These are phyloP conservation scores for Colletotrichum sublineola DNA, from an alignment of 2,329 filamentous ascomycete genomes.

Conservation along the genomic window DNA sequence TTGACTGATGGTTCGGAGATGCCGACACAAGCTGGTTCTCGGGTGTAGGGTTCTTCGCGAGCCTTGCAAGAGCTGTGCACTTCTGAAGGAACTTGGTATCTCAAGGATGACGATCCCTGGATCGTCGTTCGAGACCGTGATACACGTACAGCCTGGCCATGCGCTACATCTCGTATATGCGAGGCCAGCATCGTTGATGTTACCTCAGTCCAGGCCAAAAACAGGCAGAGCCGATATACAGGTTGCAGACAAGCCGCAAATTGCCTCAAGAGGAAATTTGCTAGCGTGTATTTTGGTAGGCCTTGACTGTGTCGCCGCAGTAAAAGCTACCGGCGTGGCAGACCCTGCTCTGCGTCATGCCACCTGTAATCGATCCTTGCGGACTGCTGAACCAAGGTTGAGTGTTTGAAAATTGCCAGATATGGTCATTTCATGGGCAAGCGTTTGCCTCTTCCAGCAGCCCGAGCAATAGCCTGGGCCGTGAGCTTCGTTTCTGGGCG, in stretches of 20 bases:
- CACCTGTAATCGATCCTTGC: not conserved
- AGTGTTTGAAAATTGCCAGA: not conserved
- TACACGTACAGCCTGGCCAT: not conserved
- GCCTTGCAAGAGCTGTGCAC: not conserved
- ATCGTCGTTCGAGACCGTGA: not conserved
- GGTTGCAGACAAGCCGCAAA: not conserved
- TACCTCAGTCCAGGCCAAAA: slow-evolving; percentile 1
- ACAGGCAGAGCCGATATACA: no score
- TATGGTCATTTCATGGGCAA: no score
- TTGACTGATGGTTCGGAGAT: not conserved
- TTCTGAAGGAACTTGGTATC: slow-evolving; percentile 6
- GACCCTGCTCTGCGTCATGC: not conserved
- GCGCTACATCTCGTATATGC: not conserved
- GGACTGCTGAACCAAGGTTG: not conserved
- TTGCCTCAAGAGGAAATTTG: not conserved
- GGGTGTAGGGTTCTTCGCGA: not conserved
- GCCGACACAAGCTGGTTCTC: not conserved
- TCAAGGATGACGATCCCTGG: not conserved
- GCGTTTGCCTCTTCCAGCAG: no score
- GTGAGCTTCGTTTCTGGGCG: no score
- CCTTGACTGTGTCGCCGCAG: not conserved
- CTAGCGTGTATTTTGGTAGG: not conserved
- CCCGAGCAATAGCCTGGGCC: no score
- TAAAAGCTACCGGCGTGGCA: not conserved
- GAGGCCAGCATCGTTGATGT: not conserved